Conservation (phyloP, 2,329 filamentous ascomycete genomes). For the Cytospora leucostoma region DNA sequence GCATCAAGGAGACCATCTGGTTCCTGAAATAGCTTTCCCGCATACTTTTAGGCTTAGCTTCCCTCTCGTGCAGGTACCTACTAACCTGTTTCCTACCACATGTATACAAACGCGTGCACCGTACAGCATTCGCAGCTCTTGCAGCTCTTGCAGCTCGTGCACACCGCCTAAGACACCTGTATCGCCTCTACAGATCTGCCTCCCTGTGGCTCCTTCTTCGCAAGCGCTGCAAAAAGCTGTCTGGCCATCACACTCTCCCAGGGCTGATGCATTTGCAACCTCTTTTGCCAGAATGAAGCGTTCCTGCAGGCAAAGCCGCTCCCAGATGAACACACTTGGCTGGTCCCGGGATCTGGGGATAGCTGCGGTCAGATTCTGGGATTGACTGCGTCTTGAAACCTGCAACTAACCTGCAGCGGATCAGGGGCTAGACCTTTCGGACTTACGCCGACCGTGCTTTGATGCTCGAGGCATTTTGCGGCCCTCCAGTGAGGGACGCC, state of each 20-base stretch:
- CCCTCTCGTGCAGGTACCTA: slow-evolving; percentile 2
- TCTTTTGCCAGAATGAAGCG: too few relatives aligned
- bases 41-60: neutral
- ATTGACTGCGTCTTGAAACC: slow-evolving; percentile 5
- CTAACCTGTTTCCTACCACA: neutral
- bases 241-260: too few relatives aligned
- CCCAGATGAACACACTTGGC: neutral
- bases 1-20: slow-evolving; percentile 18
- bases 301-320: neutral
- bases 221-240: neutral
- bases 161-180: neutral
- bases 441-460: slow-evolving; percentile 1
- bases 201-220: neutral
- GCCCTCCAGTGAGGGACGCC: neutral
- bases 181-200: too few relatives aligned
- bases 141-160: slow-evolving; percentile 3
- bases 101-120: neutral
- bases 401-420: slow-evolving; percentile 6
- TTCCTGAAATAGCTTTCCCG: slow-evolving; percentile 3
- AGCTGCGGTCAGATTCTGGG: slow-evolving; percentile 14
- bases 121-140: neutral
- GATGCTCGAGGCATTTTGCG: slow-evolving; percentile 8
- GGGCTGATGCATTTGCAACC: too few relatives aligned
- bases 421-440: slow-evolving; percentile 4
- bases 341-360: neutral